Percentiles rank a stretch among this genome's conserved stretches.
Evolutionary conservation across 805 yeast genomes (phyloP).

Genomic region (Pichia deserticola): DNA sequence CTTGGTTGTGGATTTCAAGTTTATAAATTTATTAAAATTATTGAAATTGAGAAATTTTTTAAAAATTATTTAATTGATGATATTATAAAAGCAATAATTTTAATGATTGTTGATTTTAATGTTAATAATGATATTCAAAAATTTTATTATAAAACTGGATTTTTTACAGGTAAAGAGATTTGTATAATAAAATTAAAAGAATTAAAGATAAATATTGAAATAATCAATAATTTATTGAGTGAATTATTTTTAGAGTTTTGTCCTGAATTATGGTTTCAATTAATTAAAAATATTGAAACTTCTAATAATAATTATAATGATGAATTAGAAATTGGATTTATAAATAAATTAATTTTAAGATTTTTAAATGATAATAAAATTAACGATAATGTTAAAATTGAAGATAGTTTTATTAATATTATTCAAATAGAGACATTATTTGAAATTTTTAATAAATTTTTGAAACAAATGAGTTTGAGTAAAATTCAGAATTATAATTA

Average conservation of each 20-base stretch:
- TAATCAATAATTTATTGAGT: background rate
- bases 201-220: background rate
- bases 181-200: background rate
- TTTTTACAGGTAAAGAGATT: conserved; percentile 3
- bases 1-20: conserved; percentile 9
- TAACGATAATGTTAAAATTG: conserved; percentile 1
- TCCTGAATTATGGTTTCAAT: conserved; percentile 8
- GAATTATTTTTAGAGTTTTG: background rate
- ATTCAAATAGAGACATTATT: background rate
- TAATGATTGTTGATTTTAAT: conserved; percentile 7
- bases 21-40: conserved; percentile 1
- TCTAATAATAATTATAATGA: background rate
- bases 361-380: conserved; percentile 14
- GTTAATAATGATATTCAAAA: background rate
- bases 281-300: conserved; percentile 6
- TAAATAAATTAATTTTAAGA: conserved; percentile 12
- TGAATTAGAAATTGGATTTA: conserved; percentile 3
- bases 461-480: background rate
- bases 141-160: background rate
- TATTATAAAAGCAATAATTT: background rate
- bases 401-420: conserved; percentile 3
- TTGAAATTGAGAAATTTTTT: background rate
- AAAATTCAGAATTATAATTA: too few species aligned
- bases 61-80: background rate
- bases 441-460: background rate